Percentiles rank a stretch among this genome's conserved stretches.
These are phyloP conservation scores for Diaporthe amygdali DNA, from an alignment of 2,329 filamentous ascomycete species.

Conservation along the genomic window DNA sequence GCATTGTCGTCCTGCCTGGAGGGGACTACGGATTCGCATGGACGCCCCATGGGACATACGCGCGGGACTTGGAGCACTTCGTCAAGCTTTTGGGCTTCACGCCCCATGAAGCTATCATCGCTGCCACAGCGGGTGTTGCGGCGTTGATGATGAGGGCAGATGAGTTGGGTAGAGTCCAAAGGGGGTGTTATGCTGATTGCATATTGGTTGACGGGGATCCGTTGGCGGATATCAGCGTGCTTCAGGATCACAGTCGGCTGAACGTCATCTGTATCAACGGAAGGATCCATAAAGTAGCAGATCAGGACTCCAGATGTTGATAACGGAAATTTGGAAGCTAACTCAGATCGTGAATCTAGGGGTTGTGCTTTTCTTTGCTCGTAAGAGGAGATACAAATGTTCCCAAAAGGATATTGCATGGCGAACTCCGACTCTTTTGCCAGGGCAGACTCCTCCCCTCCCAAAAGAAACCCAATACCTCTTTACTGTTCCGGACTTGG, in stretches of 20 bases:
- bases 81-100: conserved; percentile 50
- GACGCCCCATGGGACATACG: conserved; percentile 54
- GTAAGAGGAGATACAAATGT: too few relatives aligned
- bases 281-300: conserved; percentile 44
- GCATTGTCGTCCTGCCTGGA: conserved; percentile 50
- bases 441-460: too few relatives aligned
- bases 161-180: conserved; percentile 46
- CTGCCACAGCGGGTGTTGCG: conserved; percentile 45
- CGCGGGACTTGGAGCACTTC: conserved; percentile 51
- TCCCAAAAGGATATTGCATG: too few relatives aligned
- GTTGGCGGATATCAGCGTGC: conserved; percentile 43
- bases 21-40: conserved; percentile 54
- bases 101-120: conserved; percentile 47
- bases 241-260: conserved; percentile 48
- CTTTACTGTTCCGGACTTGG: too few relatives aligned
- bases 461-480: too few relatives aligned
- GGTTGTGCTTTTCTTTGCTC: too few relatives aligned
- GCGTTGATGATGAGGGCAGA: conserved; percentile 46
- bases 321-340: not conserved
- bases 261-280: conserved; percentile 55
- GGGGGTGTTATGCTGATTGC: conserved; percentile 48
- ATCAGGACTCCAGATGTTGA: not conserved
- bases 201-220: conserved; percentile 53
- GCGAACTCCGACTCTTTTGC: too few relatives aligned
- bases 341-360: too few relatives aligned